Percentiles rank a stretch among this genome's conserved stretches.
Evolutionary conservation across 2,329 filamentous ascomycete species (phyloP).

Genomic region (Curvularia eragrostidis): DNA sequence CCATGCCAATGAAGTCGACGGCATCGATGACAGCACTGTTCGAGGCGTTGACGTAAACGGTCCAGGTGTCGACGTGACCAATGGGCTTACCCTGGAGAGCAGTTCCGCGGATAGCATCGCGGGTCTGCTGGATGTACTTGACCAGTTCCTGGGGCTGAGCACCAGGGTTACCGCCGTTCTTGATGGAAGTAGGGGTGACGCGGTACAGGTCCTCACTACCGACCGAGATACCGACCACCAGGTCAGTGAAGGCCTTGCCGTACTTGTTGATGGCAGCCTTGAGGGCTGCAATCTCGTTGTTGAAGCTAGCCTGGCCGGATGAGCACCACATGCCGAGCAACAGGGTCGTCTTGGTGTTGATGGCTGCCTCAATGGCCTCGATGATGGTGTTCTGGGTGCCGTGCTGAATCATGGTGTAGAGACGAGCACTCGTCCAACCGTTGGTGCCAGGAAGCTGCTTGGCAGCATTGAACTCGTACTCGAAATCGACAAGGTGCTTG

Average conservation of each 20-base stretch:
- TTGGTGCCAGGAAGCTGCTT: constrained; percentile 68
- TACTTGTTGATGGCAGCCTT: constrained; percentile 72
- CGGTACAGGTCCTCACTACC: constrained; percentile 77
- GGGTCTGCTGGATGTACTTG: constrained; percentile 73
- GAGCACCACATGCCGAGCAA: constrained; percentile 87
- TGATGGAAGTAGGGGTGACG: constrained; percentile 70
- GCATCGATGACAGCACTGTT: constrained; percentile 74
- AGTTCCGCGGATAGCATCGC: constrained; percentile 68
- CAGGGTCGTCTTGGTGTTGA: constrained; percentile 77
- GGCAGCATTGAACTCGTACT: constrained; percentile 72
- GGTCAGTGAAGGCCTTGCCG: constrained; percentile 67
- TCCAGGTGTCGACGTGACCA: constrained; percentile 92
- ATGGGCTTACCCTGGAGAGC: constrained; percentile 64
- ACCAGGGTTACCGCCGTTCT: constrained; percentile 68
- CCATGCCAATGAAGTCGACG: constrained; percentile 81
- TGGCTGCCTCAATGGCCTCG: constrained; percentile 78
- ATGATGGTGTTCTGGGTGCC: constrained; percentile 70
- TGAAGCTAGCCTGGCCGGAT: constrained; percentile 66
- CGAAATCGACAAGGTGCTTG: constrained; percentile 70
- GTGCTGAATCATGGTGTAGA: constrained; percentile 78
- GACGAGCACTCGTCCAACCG: constrained; percentile 67
- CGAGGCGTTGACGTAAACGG: constrained; percentile 68
- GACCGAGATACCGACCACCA: constrained; percentile 83
- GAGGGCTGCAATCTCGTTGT: constrained; percentile 77
- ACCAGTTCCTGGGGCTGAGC: constrained; percentile 67